Percentiles rank a stretch among this genome's conserved stretches.
Evolutionary conservation across 176 grass and related monocot genomes (phyloP).

Genomic region (Canna indica): DNA sequence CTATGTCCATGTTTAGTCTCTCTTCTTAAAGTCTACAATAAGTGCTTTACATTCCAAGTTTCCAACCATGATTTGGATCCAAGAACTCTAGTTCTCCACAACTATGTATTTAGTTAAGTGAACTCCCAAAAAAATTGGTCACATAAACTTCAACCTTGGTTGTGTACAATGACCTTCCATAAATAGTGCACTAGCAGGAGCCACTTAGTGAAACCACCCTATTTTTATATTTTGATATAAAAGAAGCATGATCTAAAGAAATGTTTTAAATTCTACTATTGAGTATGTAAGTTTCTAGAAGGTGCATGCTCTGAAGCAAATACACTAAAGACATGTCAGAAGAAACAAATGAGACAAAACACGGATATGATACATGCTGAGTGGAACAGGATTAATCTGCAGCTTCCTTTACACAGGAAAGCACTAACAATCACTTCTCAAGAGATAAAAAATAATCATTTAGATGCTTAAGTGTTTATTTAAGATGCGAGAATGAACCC

Average conservation of each 20-base stretch:
- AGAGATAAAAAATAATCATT: neutral
- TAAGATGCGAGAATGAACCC: conserved; percentile 3
- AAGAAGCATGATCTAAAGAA: neutral
- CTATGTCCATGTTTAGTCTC: neutral
- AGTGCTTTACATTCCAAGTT: neutral
- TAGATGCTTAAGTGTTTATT: neutral
- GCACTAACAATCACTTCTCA: neutral
- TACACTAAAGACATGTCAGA: neutral
- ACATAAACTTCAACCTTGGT: too few relatives aligned
- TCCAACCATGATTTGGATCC: neutral
- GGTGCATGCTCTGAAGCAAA: neutral
- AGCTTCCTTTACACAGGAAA: neutral
- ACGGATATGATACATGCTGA: neutral
- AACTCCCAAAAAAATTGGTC: too few relatives aligned
- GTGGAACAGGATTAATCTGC: neutral
- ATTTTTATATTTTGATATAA: neutral
- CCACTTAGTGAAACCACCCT: too few relatives aligned
- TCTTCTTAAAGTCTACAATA: too few relatives aligned
- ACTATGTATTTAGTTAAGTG: too few relatives aligned
- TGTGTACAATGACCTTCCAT: too few relatives aligned
- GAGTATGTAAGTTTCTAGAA: neutral
- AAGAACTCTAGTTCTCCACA: too few relatives aligned
- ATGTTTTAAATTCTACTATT: neutral
- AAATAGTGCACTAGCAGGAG: too few relatives aligned
- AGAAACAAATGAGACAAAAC: neutral